These are phyloP conservation scores for Corallochytrium limacisporum DNA, from an alignment of 78 protist genomes.

Conservation along the genomic window DNA sequence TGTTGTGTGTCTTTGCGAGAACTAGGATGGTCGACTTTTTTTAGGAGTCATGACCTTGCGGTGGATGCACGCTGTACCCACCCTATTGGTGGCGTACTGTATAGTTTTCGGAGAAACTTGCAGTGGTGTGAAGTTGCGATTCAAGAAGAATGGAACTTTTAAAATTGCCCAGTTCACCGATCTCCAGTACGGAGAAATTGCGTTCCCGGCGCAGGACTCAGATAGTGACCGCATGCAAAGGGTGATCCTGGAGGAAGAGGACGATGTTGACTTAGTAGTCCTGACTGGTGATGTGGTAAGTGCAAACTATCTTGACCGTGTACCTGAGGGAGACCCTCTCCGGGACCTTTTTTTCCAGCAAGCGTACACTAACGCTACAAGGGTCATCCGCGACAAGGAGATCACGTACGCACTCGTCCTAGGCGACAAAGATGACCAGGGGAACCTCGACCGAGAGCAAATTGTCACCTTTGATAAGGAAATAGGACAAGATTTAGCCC, in stretches of 20 bases:
- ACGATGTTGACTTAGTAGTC: conserved; percentile 26
- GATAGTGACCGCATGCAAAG: conserved; percentile 1
- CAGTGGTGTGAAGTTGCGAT: background rate
- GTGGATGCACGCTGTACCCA: no score
- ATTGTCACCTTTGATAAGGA: conserved; percentile 14
- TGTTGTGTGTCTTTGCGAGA: no score
- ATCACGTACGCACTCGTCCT: conserved; percentile 24
- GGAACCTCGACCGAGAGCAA: conserved; percentile 10
- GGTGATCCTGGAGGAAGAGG: conserved; percentile 11
- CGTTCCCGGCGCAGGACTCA: background rate
- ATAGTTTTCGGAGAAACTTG: no score
- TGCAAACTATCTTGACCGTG: conserved; percentile 35
- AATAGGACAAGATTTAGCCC: conserved; percentile 15
- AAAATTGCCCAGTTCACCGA: conserved; percentile 37
- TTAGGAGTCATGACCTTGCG: no score
- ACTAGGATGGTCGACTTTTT: no score
- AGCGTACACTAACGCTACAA: no score
- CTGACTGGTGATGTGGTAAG: conserved; percentile 34
- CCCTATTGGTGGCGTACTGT: no score
- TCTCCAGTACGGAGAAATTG: conserved; percentile 38
- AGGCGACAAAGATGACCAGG: conserved; percentile 43
- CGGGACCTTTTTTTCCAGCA: conserved; percentile 8
- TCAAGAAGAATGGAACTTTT: conserved; percentile 18
- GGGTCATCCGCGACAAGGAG: conserved; percentile 7
- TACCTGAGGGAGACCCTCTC: conserved; percentile 11